Conservation (phyloP, 176 grass and related monocot species). For the Ensete ventricosum region DNA sequence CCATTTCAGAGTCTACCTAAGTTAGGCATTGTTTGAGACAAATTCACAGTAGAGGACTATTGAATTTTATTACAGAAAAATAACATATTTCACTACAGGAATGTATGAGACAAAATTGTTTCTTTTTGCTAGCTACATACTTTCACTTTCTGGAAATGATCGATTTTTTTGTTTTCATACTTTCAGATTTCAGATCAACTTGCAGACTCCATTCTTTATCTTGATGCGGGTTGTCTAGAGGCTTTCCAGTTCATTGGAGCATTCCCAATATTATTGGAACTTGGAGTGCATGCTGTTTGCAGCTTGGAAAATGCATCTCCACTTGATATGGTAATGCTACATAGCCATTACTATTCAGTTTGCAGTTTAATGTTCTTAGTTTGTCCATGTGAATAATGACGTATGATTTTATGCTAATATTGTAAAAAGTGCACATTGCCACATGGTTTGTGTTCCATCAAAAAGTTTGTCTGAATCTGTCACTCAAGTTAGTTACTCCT, state of each 20-base stretch:
- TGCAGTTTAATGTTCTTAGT: background rate
- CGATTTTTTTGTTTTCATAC: slow-evolving; percentile 3
- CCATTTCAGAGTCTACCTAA: no score
- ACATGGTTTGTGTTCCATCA: background rate
- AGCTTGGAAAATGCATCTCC: slow-evolving; percentile 66
- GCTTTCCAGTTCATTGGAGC: slow-evolving; percentile 76
- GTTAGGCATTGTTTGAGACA: no score
- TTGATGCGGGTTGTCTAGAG: slow-evolving; percentile 64
- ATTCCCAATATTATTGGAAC: slow-evolving; percentile 65
- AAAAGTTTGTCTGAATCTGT: background rate
- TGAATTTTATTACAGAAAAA: background rate
- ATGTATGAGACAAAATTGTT: background rate
- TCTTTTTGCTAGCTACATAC: background rate
- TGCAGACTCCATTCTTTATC: slow-evolving; percentile 44
- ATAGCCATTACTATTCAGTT: background rate
- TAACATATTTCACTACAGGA: background rate
- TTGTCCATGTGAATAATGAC: background rate
- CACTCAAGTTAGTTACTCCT: background rate
- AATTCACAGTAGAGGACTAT: background rate
- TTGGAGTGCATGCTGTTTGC: slow-evolving; percentile 53
- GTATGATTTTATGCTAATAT: background rate
- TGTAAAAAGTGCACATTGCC: background rate
- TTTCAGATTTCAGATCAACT: slow-evolving; percentile 70
- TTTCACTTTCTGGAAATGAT: background rate
- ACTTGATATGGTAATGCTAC: slow-evolving; percentile 44